These are phyloP conservation scores for Trapa bicornis DNA, from an alignment of 345 rosid genomes.

Conservation along the genomic window DNA sequence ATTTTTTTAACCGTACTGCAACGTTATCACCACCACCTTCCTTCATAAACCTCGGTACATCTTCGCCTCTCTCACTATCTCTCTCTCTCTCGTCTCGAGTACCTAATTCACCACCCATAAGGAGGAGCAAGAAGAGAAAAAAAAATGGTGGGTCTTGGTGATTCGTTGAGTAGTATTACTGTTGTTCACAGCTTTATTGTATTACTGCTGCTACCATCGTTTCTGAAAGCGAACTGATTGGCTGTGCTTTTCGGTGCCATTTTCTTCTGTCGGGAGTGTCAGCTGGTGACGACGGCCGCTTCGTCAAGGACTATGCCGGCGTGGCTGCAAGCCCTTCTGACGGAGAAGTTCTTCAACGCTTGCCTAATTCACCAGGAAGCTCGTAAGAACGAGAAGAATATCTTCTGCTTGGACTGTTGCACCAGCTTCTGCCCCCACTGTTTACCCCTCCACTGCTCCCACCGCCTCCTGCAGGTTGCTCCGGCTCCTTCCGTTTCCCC, in stretches of 20 bases:
- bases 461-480: constrained; percentile 23
- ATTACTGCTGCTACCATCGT: too few species aligned
- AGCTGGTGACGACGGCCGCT: background rate
- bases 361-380: constrained; percentile 19
- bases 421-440: constrained; percentile 22
- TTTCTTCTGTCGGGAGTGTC: background rate
- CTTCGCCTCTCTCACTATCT: background rate
- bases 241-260: background rate
- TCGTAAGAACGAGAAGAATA: constrained; percentile 24
- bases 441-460: constrained; percentile 17
- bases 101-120: background rate
- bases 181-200: background rate
- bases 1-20: constrained; percentile 1
- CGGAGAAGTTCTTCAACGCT: constrained; percentile 22
- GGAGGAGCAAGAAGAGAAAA: background rate
- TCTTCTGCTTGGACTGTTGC: constrained; percentile 26
- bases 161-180: background rate
- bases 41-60: background rate
- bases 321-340: constrained; percentile 19
- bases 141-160: background rate
- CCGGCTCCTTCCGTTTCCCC: background rate
- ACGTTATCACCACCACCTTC: constrained; percentile 1
- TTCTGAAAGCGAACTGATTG: background rate
- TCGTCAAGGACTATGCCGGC: constrained; percentile 1
- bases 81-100: too few species aligned